A percentile compares a stretch with the other conserved stretches of the same genome.
These are phyloP conservation scores for Eleusine indica DNA, from an alignment of 176 grass and related monocot genomes.

Conservation along the genomic window DNA sequence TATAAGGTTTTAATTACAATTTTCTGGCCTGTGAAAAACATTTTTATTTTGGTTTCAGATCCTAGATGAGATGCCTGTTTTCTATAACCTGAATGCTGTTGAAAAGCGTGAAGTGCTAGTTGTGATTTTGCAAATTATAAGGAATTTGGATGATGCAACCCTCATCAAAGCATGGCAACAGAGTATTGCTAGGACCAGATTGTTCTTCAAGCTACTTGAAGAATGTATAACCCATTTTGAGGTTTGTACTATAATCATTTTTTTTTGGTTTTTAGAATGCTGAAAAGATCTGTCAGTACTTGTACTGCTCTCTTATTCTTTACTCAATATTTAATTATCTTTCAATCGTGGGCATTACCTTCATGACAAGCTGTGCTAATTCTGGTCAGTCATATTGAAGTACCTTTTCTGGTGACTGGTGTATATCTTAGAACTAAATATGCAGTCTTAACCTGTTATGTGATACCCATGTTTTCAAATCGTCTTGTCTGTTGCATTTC, in stretches of 20 bases:
- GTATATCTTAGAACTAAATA: background rate
- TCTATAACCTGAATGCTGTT: constrained; percentile 92
- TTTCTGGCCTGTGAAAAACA: constrained; percentile 36
- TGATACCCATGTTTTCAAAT: constrained; percentile 10
- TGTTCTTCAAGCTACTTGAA: constrained; percentile 99
- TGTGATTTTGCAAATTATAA: constrained; percentile 97
- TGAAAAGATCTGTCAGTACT: constrained; percentile 26
- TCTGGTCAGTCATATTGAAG: background rate
- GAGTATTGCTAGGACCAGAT: constrained; percentile 91
- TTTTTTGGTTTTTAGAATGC: constrained; percentile 20
- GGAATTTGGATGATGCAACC: constrained; percentile 91
- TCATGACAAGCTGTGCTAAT: background rate
- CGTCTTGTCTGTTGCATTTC: constrained; percentile 1
- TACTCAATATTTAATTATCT: constrained; percentile 3
- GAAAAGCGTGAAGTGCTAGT: constrained; percentile 98
- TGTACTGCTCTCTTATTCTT: background rate
- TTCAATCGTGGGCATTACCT: constrained; percentile 9
- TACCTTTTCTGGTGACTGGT: constrained; percentile 6
- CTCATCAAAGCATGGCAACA: constrained; percentile 99
- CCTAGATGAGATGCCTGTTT: constrained; percentile 99
- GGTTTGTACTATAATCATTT: constrained; percentile 56
- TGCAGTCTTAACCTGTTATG: constrained; percentile 10
- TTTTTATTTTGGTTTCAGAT: constrained; percentile 63
- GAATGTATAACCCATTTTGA: constrained; percentile 96
- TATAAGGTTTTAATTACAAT: constrained; percentile 8